Evolutionary conservation across 495 filamentous ascomycete genomes (phyloP).

Genomic region (Tetracladium setigerum): DNA sequence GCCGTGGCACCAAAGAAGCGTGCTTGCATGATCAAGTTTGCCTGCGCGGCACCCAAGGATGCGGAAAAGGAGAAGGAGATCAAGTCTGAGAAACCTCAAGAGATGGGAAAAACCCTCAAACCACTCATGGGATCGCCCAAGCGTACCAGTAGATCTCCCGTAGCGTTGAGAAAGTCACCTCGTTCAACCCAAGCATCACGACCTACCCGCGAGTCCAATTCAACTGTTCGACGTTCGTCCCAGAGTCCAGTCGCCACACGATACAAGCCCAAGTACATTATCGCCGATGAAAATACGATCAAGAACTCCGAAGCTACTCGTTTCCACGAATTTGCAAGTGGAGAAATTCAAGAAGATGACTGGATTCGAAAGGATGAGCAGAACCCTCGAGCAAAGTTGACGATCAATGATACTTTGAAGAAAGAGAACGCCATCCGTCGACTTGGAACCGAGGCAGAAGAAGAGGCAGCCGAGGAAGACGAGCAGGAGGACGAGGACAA

Average conservation of each 20-base stretch:
- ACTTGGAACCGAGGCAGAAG: conserved; percentile 83
- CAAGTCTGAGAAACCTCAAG: neutral
- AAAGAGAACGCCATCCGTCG: conserved; percentile 86
- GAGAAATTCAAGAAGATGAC: conserved; percentile 71
- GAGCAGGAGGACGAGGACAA: conserved; percentile 55
- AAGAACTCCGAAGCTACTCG: conserved; percentile 60
- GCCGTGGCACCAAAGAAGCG: conserved; percentile 6
- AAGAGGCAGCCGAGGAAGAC: conserved; percentile 71
- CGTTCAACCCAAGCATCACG: conserved; percentile 31
- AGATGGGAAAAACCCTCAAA: neutral
- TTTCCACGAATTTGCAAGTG: conserved; percentile 92
- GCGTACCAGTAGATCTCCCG: conserved; percentile 24
- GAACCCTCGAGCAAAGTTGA: conserved; percentile 57
- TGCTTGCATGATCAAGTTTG: conserved; percentile 40
- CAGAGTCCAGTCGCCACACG: conserved; percentile 27
- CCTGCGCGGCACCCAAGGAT: conserved; percentile 25
- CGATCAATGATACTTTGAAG: conserved; percentile 79
- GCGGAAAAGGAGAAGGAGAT: conserved; percentile 10
- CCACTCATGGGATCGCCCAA: neutral
- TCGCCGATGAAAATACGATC: conserved; percentile 45
- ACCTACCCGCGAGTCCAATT: conserved; percentile 39
- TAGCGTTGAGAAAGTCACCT: conserved; percentile 29
- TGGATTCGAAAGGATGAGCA: conserved; percentile 66
- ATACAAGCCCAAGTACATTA: conserved; percentile 34
- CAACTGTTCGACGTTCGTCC: conserved; percentile 23